Percentiles rank a stretch among this genome's conserved stretches.
These are phyloP conservation scores for Hortaea sp. DNA, from an alignment of 2,329 filamentous ascomycete species.

Conservation along the genomic window DNA sequence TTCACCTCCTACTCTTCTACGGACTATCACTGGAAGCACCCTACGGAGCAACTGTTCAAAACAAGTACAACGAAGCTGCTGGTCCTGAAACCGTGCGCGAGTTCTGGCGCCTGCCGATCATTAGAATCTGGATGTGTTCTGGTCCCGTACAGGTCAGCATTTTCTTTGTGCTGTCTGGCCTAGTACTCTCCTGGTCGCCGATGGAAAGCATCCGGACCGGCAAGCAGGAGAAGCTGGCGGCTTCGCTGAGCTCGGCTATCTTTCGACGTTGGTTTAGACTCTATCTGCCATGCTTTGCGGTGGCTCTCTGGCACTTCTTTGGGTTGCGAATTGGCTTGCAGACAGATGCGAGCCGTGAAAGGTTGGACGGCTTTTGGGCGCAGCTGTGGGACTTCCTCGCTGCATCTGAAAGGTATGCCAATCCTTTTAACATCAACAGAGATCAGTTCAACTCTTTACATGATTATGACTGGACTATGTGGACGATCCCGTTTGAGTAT, in stretches of 20 bases:
- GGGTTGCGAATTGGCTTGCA: constrained; percentile 4
- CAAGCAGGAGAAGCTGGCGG: not conserved
- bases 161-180: not conserved
- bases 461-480: constrained; percentile 13
- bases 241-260: not conserved
- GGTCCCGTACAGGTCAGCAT: not conserved
- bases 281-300: constrained; percentile 1
- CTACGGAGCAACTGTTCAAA: not conserved
- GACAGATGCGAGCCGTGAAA: not conserved
- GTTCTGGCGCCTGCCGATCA: constrained; percentile 11
- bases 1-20: constrained; percentile 4
- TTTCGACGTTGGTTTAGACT: not conserved
- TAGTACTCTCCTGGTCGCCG: not conserved
- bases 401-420: constrained; percentile 6
- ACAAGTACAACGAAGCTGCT: constrained; percentile 1
- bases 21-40: not conserved
- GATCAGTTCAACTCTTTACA: constrained; percentile 1
- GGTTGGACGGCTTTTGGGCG: not conserved
- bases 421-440: constrained; percentile 10
- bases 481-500: constrained; percentile 16
- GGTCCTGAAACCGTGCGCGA: constrained; percentile 1
- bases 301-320: constrained; percentile 6
- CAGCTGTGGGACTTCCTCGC: not conserved
- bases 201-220: not conserved
- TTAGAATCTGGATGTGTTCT: constrained; percentile 5